Conservation (phyloP, 169 alveolate species). For the Cryptosporidium viatorum region DNA sequence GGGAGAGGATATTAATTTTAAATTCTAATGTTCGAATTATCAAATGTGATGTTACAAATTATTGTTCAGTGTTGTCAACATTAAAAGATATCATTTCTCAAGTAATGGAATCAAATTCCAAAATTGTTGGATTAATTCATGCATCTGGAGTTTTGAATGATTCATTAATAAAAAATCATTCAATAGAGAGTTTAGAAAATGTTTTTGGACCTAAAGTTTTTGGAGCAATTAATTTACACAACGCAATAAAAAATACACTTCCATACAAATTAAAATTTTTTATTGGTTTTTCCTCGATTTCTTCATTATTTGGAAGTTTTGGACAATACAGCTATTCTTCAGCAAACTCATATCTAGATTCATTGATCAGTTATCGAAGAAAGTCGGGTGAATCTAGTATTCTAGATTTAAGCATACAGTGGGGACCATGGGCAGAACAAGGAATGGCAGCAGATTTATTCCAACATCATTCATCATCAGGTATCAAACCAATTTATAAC, state of each 20-base stretch:
- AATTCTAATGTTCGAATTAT: constrained; percentile 13
- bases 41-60: constrained; percentile 44
- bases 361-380: constrained; percentile 79
- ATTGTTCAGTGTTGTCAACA: constrained; percentile 2
- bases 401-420: constrained; percentile 55
- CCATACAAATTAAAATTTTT: constrained; percentile 76
- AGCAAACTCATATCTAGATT: constrained; percentile 82
- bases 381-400: background rate
- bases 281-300: constrained; percentile 81
- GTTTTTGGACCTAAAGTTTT: constrained; percentile 80
- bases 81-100: background rate
- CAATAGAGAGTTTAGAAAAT: constrained; percentile 75
- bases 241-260: constrained; percentile 74
- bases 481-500: constrained; percentile 35
- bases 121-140: constrained; percentile 79
- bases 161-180: constrained; percentile 77
- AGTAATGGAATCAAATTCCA: background rate
- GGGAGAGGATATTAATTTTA: constrained; percentile 21
- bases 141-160: constrained; percentile 83
- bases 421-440: constrained; percentile 76
- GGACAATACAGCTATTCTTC: constrained; percentile 84
- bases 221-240: constrained; percentile 83
- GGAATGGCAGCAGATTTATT: constrained; percentile 62
- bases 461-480: constrained; percentile 22
- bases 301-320: constrained; percentile 81